These are phyloP conservation scores for Gymnopilus dilepis DNA, from an alignment of 768 basidiomycete genomes.

Conservation along the genomic window DNA sequence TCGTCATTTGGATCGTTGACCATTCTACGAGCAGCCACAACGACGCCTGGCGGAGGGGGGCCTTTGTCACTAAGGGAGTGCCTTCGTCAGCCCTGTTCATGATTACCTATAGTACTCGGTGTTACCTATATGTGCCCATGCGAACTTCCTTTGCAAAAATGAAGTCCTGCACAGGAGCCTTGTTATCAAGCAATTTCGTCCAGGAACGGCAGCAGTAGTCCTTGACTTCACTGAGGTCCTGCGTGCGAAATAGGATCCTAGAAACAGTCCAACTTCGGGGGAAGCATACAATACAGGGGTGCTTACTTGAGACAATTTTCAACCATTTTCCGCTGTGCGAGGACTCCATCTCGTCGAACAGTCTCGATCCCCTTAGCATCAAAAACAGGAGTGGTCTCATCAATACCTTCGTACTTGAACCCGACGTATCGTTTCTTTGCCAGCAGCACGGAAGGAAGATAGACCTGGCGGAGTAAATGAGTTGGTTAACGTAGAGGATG, in stretches of 20 bases:
- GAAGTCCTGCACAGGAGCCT: constrained; percentile 88
- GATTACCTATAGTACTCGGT: no score
- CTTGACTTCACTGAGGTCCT: constrained; percentile 90
- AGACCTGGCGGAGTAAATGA: constrained; percentile 67
- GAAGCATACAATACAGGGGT: no score
- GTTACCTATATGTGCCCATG: constrained; percentile 92
- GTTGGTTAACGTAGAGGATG: not conserved
- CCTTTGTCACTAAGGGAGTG: constrained; percentile 66
- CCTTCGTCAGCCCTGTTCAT: not conserved
- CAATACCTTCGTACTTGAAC: constrained; percentile 88
- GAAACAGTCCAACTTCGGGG: no score
- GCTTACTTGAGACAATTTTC: constrained; percentile 87
- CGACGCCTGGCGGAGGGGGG: constrained; percentile 90
- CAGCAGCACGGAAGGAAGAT: constrained; percentile 92
- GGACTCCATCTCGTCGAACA: constrained; percentile 89
- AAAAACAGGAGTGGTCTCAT: constrained; percentile 79
- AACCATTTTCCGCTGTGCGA: constrained; percentile 91
- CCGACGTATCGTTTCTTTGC: constrained; percentile 99
- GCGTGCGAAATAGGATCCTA: constrained; percentile 89
- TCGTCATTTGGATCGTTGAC: constrained; percentile 80
- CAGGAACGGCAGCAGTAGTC: constrained; percentile 85
- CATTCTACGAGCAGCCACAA: constrained; percentile 80
- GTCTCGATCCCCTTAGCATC: constrained; percentile 99
- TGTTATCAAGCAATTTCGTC: constrained; percentile 82
- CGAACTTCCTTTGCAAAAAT: constrained; percentile 93